Evolutionary conservation across 75 land plant genomes (phyloP), one percentile per base, ranked within the genome.

Genomic region (Picea sitchensis): DNA sequence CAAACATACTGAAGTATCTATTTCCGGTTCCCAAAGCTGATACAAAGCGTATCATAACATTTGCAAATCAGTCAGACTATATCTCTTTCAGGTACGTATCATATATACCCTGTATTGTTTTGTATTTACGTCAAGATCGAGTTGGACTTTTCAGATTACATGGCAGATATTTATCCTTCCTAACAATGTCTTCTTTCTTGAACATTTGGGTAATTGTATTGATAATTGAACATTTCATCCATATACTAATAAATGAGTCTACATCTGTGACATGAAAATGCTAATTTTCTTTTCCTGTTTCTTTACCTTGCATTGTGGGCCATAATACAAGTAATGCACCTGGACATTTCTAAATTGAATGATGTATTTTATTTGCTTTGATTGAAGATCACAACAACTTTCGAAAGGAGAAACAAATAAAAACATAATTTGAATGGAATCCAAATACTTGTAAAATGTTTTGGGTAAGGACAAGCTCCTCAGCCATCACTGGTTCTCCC

Each of bases 1-100:
- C 95, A 76, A 96, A 91, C 75, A 90, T 94, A 63, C 78, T 96
- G 38, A 96, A 96, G 86, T 88, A 94, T 84, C 84, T 97, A 14
- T 97, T 97, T 86, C 99, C 98, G 51, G 99, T 90, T 13, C 98
- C 99, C n/a, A 97, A 97, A 81, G 86, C 95, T 64, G 98, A 97
- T 62, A 79, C 95, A 30, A 97, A 93, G 76, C 93, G 98, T 11
- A 91, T 95, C 36, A 87, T 97, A 38, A 97, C 98, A 15, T 95
- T 95, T 88, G 95, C 92, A 12, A 97, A 95, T 73, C 90, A 86
- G 69, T 91, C 94, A 41, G 98, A 97, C 84, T 95, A 92, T 59
- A 90, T 97, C 64, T 97, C 98, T 77, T 95, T 95, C 92, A 92
- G 99, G 95, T 92, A 36, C 18, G 84, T 86, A 58, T 14, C 57